These are phyloP conservation scores for Krasilnikovozyma curviuscula DNA, from an alignment of 768 basidiomycete species.

Conservation along the genomic window DNA sequence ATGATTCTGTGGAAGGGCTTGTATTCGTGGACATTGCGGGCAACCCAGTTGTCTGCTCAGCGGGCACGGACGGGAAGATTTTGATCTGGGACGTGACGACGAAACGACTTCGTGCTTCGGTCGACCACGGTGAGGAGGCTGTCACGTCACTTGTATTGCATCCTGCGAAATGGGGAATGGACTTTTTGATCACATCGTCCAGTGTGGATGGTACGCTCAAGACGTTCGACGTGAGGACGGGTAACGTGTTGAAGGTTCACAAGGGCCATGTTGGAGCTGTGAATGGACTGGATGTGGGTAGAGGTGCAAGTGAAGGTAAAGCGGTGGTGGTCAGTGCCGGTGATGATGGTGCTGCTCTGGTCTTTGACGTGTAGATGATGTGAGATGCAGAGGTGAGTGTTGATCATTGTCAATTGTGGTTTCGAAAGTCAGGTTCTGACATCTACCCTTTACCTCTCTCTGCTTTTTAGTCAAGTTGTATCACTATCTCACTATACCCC, in stretches of 20 bases:
- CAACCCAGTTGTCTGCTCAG: constrained; percentile 48
- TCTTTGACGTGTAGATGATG: constrained; percentile 33
- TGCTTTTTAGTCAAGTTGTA: too few species aligned
- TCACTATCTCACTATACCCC: too few species aligned
- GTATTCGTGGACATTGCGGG: constrained; percentile 59
- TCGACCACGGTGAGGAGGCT: constrained; percentile 60
- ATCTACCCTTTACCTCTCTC: too few species aligned
- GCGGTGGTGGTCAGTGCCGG: constrained; percentile 59
- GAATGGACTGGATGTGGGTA: constrained; percentile 51
- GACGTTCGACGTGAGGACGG: constrained; percentile 85
- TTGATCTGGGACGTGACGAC: constrained; percentile 88
- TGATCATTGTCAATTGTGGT: too few species aligned
- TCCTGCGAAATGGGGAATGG: constrained; percentile 52
- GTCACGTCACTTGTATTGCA: constrained; percentile 60
- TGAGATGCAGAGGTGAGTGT: neutral
- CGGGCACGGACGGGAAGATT: constrained; percentile 80
- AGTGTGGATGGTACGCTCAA: constrained; percentile 71
- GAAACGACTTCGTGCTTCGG: constrained; percentile 58
- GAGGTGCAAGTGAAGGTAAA: constrained; percentile 20
- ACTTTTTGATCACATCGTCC: constrained; percentile 59
- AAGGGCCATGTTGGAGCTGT: constrained; percentile 64
- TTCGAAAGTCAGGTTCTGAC: too few species aligned
- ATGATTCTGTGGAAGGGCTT: constrained; percentile 72
- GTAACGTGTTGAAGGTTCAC: constrained; percentile 55
- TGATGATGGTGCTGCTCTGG: constrained; percentile 72